phyloP scores from a whole-genome alignment of 1,284 basidiomycete genomes.

The Cryptococcus hybrid region DNA sequence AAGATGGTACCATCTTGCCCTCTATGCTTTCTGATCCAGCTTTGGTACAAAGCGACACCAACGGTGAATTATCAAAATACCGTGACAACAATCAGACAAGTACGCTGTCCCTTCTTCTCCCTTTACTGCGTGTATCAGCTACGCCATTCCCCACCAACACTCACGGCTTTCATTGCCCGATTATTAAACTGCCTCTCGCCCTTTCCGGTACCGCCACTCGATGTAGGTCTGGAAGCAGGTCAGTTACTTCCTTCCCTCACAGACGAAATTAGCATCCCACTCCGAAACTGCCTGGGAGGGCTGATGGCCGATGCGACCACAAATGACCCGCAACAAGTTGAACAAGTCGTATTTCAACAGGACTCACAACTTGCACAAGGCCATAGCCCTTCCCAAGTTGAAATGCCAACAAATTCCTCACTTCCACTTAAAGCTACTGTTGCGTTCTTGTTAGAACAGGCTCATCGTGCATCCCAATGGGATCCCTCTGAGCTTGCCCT shows the following conservation, averaged over 20 bases:
- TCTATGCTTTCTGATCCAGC: neutral
- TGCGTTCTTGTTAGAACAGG: conserved; percentile 22
- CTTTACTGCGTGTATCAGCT: conserved; percentile 29
- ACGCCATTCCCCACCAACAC: conserved; percentile 8
- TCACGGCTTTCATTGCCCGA: conserved; percentile 19
- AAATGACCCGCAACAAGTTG: neutral
- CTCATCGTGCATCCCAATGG: conserved; percentile 8
- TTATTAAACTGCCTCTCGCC: conserved; percentile 28
- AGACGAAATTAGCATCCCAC: conserved; percentile 29
- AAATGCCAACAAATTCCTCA: neutral
- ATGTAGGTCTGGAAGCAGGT: conserved; percentile 41
- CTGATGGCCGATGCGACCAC: conserved; percentile 39
- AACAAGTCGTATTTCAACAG: neutral
- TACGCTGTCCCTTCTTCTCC: conserved; percentile 33
- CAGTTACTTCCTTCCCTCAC: conserved; percentile 30
- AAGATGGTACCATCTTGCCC: conserved; percentile 3
- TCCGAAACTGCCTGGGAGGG: conserved; percentile 34
- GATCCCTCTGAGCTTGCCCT: neutral
- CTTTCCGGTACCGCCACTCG: conserved; percentile 41
- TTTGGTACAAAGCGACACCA: neutral
- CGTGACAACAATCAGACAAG: conserved; percentile 7
- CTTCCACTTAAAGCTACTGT: neutral
- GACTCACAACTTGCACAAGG: neutral
- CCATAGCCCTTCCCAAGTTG: no score
- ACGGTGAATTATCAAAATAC: neutral